phyloP scores from a whole-genome alignment of 2,329 filamentous ascomycete species.

The Fusarium algeriense region DNA sequence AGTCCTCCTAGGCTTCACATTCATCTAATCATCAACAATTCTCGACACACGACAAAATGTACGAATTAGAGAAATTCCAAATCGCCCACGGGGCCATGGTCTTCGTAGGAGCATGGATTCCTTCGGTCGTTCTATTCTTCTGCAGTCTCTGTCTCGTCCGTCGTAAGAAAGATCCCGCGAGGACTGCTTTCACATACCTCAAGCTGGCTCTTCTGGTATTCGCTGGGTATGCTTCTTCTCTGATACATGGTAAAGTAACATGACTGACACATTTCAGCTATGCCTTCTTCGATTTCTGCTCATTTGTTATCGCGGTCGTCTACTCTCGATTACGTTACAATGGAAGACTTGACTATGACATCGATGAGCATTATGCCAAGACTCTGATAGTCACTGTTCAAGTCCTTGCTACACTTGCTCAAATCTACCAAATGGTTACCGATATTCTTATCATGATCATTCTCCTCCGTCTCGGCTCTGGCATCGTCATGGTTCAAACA shows the following conservation, averaged over 20 bases:
- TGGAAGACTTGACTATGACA: background rate
- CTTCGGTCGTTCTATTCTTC: constrained; percentile 39
- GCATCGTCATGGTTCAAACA: constrained; percentile 34
- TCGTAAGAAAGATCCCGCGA: constrained; percentile 39
- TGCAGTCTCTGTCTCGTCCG: constrained; percentile 41
- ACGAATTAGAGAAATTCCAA: background rate
- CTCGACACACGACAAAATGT: background rate
- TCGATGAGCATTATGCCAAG: background rate
- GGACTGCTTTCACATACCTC: constrained; percentile 42
- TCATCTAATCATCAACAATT: background rate
- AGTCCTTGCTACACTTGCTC: background rate
- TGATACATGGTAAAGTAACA: accelerated
- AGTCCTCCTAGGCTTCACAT: background rate
- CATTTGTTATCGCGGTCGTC: constrained; percentile 23
- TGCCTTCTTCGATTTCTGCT: constrained; percentile 34
- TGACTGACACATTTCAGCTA: constrained; percentile 27
- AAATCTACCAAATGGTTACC: constrained; percentile 13
- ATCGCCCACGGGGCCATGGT: constrained; percentile 35
- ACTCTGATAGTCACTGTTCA: background rate
- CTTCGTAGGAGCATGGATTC: constrained; percentile 20
- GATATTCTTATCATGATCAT: constrained; percentile 43
- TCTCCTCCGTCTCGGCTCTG: constrained; percentile 41
- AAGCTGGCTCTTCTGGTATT: constrained; percentile 45
- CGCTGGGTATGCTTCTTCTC: constrained; percentile 36
- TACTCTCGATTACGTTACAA: background rate